These are phyloP conservation scores for Gossypium rotundifolium DNA, from an alignment of 345 rosid genomes.

Conservation along the genomic window DNA sequence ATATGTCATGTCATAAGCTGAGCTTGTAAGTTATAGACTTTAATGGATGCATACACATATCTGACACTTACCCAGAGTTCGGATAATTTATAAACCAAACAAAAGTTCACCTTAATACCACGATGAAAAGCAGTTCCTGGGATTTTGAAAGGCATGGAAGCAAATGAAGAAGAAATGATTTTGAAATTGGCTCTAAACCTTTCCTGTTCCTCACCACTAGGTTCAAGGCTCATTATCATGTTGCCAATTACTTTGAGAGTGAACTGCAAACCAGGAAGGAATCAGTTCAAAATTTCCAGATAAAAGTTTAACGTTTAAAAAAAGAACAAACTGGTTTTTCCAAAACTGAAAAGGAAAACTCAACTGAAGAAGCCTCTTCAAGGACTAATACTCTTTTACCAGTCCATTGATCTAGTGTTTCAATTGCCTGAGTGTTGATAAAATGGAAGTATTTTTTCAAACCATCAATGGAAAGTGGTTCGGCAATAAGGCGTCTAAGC, in stretches of 20 bases:
- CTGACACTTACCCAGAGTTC: neutral
- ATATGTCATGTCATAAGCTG: neutral
- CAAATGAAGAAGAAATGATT: constrained; percentile 56
- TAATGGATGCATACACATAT: neutral
- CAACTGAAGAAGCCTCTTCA: constrained; percentile 67
- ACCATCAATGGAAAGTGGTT: constrained; percentile 57
- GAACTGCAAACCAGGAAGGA: constrained; percentile 34
- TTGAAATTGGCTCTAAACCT: constrained; percentile 58
- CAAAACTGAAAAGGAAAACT: constrained; percentile 14
- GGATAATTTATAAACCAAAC: neutral
- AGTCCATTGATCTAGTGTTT: constrained; percentile 48
- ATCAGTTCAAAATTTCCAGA: neutral
- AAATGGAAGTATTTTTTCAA: constrained; percentile 52
- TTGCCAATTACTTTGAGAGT: constrained; percentile 63
- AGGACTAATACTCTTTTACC: constrained; percentile 38
- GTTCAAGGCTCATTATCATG: constrained; percentile 75
- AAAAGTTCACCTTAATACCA: constrained; percentile 42
- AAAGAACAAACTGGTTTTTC: neutral
- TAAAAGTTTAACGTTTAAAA: neutral
- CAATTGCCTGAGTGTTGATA: constrained; percentile 40
- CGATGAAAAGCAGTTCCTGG: constrained; percentile 58
- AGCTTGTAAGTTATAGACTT: too few relatives aligned
- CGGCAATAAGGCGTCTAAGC: constrained; percentile 47
- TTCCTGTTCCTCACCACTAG: constrained; percentile 51
- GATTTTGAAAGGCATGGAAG: constrained; percentile 58